A percentile compares a stretch with the other conserved stretches of the same genome.
phyloP scores from a whole-genome alignment of 345 rosid species.

The Populus deltoides region DNA sequence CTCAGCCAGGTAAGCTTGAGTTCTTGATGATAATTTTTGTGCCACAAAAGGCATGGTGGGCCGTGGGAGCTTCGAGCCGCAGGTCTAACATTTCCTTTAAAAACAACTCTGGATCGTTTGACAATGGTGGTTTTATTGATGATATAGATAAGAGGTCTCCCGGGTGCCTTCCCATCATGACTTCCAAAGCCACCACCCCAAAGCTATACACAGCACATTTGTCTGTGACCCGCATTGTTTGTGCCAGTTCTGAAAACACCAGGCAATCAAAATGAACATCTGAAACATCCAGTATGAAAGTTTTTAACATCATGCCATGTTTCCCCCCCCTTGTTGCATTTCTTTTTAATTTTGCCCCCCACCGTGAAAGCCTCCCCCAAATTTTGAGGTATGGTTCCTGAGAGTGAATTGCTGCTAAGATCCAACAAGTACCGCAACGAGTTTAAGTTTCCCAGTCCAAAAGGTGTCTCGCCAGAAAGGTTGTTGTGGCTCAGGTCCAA shows the following conservation, averaged over 20 bases:
- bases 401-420: slow-evolving; percentile 64
- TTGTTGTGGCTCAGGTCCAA: slow-evolving; percentile 56
- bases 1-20: slow-evolving; percentile 33
- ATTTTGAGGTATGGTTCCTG: slow-evolving; percentile 47
- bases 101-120: slow-evolving; percentile 25
- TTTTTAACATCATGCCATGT: neutral
- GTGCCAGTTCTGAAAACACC: too few relatives aligned
- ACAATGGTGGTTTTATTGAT: slow-evolving; percentile 5
- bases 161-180: slow-evolving; percentile 66
- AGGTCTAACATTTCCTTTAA: slow-evolving; percentile 51
- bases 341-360: too few relatives aligned
- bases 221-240: too few relatives aligned
- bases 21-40: slow-evolving; percentile 47
- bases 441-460: slow-evolving; percentile 40
- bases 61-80: slow-evolving; percentile 45
- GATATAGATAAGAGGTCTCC: slow-evolving; percentile 42
- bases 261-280: too few relatives aligned
- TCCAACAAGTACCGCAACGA: slow-evolving; percentile 43
- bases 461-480: slow-evolving; percentile 48
- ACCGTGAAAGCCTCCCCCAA: slow-evolving; percentile 34
- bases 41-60: slow-evolving; percentile 61
- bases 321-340: too few relatives aligned
- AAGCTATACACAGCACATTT: too few relatives aligned
- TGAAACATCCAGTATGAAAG: too few relatives aligned
- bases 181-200: slow-evolving; percentile 27